Base-by-base conservation (phyloP, 2,329 filamentous ascomycete species). In the Akanthomyces muscarius region DNA sequence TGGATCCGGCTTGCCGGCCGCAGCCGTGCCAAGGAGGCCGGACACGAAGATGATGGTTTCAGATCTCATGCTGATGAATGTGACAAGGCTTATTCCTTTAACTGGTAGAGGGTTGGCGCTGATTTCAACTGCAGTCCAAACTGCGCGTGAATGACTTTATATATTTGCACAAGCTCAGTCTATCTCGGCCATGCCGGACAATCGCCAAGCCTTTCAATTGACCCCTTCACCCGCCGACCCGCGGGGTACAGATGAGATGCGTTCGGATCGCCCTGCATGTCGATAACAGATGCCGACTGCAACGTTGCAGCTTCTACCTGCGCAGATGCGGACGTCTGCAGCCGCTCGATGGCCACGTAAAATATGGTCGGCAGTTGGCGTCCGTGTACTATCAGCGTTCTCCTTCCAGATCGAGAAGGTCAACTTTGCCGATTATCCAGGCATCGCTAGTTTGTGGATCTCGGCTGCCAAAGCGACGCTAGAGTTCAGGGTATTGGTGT, bases 1-100 rank as follows among this genome's bases (percentile, higher is more conserved):
- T 11, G 58, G 52, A 47, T 58, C 58, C 3, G 58, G 58, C 41
- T 44, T 54, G n/a, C 21, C 58, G 30, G 58, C 58, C 13, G 41
- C 30, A 7, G 48, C 50, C 30, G n/a, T 50, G 45, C 47, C 58
- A 11, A 53, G 18, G 23, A 52, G 38, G 48, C 48, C 44, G 14
- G 38, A 42, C 23, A 28, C 36, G 33, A 36, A 10, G 56, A 61
- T 47, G 11, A 61, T 7, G 7, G 10, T 18, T 1, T 52, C 38
- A 45, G 36, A 61, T 61, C 14, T 61, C 57, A 61, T 61, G 36
- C 1, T 33, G n/a, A 1, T n/a, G 21, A 21, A 18, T 51, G 4
- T 30, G 48, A 8, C 30, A 1, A 6, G 4, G 21, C 21, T 21
- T 21, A n/a, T 23, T 53, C 21, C 38, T 53, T 36, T 44, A 28